phyloP scores from a whole-genome alignment of 306 rosid species.

The Corylus avellana region DNA sequence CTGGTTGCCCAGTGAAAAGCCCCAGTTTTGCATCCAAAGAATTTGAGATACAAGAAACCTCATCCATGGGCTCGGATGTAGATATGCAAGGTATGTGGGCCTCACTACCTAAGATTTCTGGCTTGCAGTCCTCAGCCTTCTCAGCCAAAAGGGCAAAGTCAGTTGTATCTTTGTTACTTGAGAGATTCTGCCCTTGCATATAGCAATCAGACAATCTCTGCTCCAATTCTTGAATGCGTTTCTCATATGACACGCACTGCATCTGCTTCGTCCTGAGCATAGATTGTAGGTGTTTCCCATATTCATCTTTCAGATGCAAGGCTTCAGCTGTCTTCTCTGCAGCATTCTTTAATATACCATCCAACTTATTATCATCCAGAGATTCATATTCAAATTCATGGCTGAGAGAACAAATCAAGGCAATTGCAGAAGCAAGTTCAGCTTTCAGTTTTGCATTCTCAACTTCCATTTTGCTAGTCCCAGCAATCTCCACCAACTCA shows the following conservation, averaged over 20 bases:
- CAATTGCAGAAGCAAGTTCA: conserved; percentile 90
- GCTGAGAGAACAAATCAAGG: conserved; percentile 67
- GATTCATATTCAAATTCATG: conserved; percentile 66
- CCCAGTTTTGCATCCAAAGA: conserved; percentile 78
- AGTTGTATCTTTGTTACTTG: conserved; percentile 44
- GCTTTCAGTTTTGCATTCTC: conserved; percentile 99
- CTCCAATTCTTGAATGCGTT: conserved; percentile 93
- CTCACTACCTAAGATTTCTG: conserved; percentile 48
- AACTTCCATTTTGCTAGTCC: conserved; percentile 94
- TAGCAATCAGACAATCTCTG: conserved; percentile 80
- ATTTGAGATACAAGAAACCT: conserved; percentile 88
- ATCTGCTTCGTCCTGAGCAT: conserved; percentile 78
- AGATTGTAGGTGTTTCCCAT: conserved; percentile 66
- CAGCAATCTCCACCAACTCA: conserved; percentile 89
- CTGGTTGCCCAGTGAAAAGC: conserved; percentile 50
- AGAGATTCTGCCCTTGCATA: conserved; percentile 60
- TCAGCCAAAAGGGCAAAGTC: conserved; percentile 52
- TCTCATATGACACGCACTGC: conserved; percentile 84
- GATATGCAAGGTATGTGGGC: conserved; percentile 55
- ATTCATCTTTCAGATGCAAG: conserved; percentile 87
- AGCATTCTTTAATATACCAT: conserved; percentile 66
- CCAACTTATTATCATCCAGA: conserved; percentile 68
- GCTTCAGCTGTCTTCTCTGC: conserved; percentile 87
- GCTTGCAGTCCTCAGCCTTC: conserved; percentile 53
- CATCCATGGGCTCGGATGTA: conserved; percentile 85